Evolutionary conservation across 2,329 filamentous ascomycete genomes (phyloP).

Genomic region (Exutisphaerella laricina): DNA sequence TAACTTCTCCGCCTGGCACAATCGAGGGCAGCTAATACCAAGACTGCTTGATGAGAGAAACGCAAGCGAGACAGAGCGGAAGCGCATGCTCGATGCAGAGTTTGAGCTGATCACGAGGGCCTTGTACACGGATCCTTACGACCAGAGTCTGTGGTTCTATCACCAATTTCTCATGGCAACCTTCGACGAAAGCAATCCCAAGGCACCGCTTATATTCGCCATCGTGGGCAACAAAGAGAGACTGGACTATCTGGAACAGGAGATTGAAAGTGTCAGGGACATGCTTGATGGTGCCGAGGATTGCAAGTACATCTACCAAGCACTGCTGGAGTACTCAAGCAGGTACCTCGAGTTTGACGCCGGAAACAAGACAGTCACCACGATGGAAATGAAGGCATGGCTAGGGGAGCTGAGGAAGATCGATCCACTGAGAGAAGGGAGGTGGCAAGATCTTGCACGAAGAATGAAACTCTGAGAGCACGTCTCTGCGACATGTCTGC

Average conservation of each 20-base stretch:
- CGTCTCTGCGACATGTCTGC: too few relatives aligned
- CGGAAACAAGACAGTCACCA: conserved; percentile 37
- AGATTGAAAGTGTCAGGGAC: conserved; percentile 70
- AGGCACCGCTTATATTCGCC: conserved; percentile 52
- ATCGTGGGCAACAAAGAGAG: conserved; percentile 58
- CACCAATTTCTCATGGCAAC: conserved; percentile 80
- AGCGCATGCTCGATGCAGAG: conserved; percentile 69
- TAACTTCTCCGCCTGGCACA: conserved; percentile 98
- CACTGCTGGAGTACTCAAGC: conserved; percentile 68
- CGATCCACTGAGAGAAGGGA: conserved; percentile 67
- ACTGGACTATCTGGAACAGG: conserved; percentile 58
- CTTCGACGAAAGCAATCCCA: conserved; percentile 47
- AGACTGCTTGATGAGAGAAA: conserved; percentile 65
- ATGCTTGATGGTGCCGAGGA: conserved; percentile 59
- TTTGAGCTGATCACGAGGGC: conserved; percentile 69
- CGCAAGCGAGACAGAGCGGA: conserved; percentile 58
- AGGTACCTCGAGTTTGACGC: conserved; percentile 50
- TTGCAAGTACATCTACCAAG: conserved; percentile 87
- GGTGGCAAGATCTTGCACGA: conserved; percentile 67
- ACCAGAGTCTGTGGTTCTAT: conserved; percentile 97
- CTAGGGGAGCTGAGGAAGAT: conserved; percentile 60
- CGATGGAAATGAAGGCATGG: conserved; percentile 46
- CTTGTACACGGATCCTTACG: conserved; percentile 82
- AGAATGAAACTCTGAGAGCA: conserved; percentile 36
- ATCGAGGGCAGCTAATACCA: conserved; percentile 76